Evolutionary conservation across 164 flowering plant species (phyloP), one percentile per base, ranked within the genome.

Genomic region (Magnolia sinica): DNA sequence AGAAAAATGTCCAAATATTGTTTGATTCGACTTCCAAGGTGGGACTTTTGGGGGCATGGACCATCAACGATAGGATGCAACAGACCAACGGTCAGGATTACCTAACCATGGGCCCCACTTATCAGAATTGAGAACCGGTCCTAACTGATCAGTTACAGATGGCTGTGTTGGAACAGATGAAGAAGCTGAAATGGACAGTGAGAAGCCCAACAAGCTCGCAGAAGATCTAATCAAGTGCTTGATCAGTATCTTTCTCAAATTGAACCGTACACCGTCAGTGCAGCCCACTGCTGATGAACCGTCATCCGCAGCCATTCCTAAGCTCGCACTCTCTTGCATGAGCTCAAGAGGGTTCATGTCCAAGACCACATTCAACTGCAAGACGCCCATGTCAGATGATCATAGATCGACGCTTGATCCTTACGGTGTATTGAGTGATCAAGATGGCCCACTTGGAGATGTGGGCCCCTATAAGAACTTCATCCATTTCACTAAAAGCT

Each of bases 201-300:
- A 83, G 68, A 85, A 84, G 37, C 94, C 97, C 59, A 93, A 91
- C 76, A 83, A 79, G 64, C 82, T 95, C 70, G 91, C 97, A 2
- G 95, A 91, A 83, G 88, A 92, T 58, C 83, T 91, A 51, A 78
- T 95, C 73, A 91, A 84, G 80, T 90, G 96, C 79, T 81, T 95
- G 70, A 92, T 89, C 73, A 79, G 81, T 79, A 89, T 92, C 82
- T 93, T 87, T 83, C 84, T 89, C 27, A 88, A 87, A 67, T 75
- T 92, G 79, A 91, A 91, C 81, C 80, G 78, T 27, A 64, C 61
- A 16, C 18, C 61, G 13, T 16, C 61, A 0, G 61, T 16, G 18
- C 9, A 78, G 73, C 64, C 86, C 1, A 31, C 64, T 8, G 73
- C 65, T 50, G 66, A 70, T 9, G 76, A 71, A 65, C 86, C 85